These are phyloP conservation scores for Rhizophora apiculata DNA, from an alignment of 345 rosid genomes.

Conservation along the genomic window DNA sequence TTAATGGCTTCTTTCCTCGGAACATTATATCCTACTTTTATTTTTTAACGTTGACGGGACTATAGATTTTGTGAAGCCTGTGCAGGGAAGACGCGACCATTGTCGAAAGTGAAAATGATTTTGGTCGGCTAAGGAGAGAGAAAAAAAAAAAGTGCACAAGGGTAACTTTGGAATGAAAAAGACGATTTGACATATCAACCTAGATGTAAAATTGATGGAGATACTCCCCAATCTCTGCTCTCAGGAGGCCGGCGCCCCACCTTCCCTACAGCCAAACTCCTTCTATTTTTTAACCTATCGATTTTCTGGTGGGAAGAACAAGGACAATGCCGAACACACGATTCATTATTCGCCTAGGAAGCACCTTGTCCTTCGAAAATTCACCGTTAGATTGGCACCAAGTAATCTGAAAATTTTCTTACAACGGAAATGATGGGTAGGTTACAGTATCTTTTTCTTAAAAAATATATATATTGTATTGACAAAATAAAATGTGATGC, in stretches of 20 bases:
- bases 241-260: neutral
- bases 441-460: too few species aligned
- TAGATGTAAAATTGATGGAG: constrained; percentile 31
- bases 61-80: neutral
- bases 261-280: neutral
- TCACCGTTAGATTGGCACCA: too few species aligned
- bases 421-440: too few species aligned
- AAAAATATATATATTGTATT: too few species aligned
- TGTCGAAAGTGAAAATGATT: neutral
- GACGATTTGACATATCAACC: constrained; percentile 25
- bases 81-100: neutral
- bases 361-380: neutral
- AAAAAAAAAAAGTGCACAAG: neutral
- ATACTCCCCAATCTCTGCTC: neutral
- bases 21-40: neutral
- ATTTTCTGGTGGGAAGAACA: neutral
- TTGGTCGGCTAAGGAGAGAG: neutral
- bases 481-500: too few species aligned
- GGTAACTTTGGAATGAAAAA: constrained; percentile 8
- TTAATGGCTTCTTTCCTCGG: neutral
- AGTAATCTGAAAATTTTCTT: too few species aligned
- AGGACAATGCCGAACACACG: neutral
- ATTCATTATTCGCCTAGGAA: neutral
- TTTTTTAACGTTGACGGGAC: too few species aligned
- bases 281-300: too few species aligned